Evolutionary conservation across 208 protist species (phyloP).

Genomic region (Trypanosomatidae sp.): DNA sequence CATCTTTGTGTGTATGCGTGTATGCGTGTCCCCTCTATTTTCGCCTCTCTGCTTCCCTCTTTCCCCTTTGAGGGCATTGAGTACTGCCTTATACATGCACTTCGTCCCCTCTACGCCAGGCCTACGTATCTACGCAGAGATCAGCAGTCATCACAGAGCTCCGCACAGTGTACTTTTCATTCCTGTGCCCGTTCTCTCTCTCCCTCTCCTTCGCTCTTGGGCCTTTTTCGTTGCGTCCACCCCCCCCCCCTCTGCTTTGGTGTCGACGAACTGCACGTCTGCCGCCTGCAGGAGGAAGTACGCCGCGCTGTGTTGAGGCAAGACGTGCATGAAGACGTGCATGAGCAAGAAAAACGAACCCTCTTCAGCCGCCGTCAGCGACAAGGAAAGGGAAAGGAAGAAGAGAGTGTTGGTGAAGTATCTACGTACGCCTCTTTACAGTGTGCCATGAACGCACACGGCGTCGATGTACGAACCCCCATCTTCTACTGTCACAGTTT

Average conservation of each 20-base stretch:
- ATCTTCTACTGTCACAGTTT: conserved; percentile 54
- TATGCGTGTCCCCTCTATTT: not conserved
- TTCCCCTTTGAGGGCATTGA: not conserved
- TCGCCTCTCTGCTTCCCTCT: not conserved
- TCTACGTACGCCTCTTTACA: not conserved
- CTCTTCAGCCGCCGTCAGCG: not conserved
- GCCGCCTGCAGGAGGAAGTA: not conserved
- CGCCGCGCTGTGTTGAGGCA: not conserved
- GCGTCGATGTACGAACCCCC: conserved; percentile 38
- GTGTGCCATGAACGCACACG: conserved; percentile 8
- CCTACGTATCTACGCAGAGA: not conserved
- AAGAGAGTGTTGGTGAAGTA: not conserved
- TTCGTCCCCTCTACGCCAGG: not conserved
- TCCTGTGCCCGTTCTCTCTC: not conserved
- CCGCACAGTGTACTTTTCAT: not conserved
- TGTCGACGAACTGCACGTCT: not conserved
- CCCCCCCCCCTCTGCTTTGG: not conserved
- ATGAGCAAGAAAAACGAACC: not conserved
- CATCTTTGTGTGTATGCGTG: not conserved
- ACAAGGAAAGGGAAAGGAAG: not conserved
- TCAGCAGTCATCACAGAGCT: not conserved
- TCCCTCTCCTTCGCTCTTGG: not conserved
- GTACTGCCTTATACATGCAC: not conserved
- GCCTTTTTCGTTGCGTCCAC: not conserved
- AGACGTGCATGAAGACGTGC: not conserved